Base-by-base conservation (phyloP, 2,329 filamentous ascomycete species). In the Colletotrichum liriopes region DNA sequence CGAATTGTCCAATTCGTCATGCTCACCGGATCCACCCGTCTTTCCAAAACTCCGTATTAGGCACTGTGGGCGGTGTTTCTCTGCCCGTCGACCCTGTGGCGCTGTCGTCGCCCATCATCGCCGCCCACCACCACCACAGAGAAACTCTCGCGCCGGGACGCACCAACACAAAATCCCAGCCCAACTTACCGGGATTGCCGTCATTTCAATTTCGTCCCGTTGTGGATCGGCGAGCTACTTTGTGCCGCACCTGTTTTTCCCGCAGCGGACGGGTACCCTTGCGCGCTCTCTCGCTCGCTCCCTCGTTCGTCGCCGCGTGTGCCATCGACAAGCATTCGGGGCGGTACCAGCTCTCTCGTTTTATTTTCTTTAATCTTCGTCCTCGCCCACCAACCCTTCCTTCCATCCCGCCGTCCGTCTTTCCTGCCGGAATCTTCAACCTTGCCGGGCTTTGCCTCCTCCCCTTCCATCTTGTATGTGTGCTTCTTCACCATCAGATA, bases 141-240 rank as follows among this genome's bases (percentile, higher is more conserved):
- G 39, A 60, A 49, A 52, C 55, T 26, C 55, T 26, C 52, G 26
- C 45, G 14, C 45, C 45, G 37, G 47, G 26, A 55, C 54, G 54
- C 49, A 39, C 54, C 54, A 56, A 56, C 35, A 26, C 35, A 39
- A 26, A 39, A 26, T 41, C 37, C 62, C 52, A 60, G 39, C 52
- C 63, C 68, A 63, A 54, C 45, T 55, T 54, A 23, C 69, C 23
- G 69, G 59, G 69, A 60, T 72, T 72, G 37, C 26, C 54, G 49
- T 72, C 54, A 63, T 54, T 54, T 52, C 69, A 72, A 59, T 61
- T 69, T 60, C 65, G 47, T 70, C 70, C 60, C 59, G 60, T 55
- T 47, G 49, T 72, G 65, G 70, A 72, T 26, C 52, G 41, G 51
- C 32, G 26, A 29, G 20, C 23, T 60, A 69, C 65, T 68, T 59